Percentiles rank a stretch among this genome's conserved stretches.
phyloP scores from a whole-genome alignment of 1,284 basidiomycete genomes.

The Boletus holoroseus region DNA sequence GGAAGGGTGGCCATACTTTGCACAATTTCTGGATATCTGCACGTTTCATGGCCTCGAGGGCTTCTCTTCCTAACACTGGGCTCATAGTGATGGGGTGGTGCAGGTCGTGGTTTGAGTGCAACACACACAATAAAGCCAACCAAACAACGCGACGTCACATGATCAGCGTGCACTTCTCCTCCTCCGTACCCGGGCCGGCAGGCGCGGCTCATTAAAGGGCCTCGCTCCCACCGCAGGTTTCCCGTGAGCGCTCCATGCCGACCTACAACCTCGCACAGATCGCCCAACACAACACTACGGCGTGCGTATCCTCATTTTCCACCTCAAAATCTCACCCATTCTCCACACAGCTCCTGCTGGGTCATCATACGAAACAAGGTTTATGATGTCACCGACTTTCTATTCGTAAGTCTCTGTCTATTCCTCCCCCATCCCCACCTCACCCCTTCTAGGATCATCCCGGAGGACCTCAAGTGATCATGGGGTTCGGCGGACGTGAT shows the following conservation, averaged over 20 bases:
- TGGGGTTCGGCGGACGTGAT: slow-evolving; percentile 76
- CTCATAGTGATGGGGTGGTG: slow-evolving; percentile 37
- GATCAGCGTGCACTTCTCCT: slow-evolving; percentile 18
- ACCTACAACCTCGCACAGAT: slow-evolving; percentile 40
- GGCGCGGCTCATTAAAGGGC: background rate
- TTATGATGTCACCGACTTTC: slow-evolving; percentile 83
- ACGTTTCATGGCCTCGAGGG: slow-evolving; percentile 60
- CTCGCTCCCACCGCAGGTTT: background rate
- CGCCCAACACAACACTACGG: slow-evolving; percentile 48
- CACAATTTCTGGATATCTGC: slow-evolving; percentile 68
- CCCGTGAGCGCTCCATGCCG: slow-evolving; percentile 27
- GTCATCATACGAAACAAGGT: slow-evolving; percentile 75
- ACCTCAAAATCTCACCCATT: background rate
- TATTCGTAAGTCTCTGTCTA: slow-evolving; percentile 44
- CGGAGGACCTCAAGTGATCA: slow-evolving; percentile 71
- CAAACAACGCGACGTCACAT: slow-evolving; percentile 56
- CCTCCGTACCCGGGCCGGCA: background rate
- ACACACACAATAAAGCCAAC: slow-evolving; percentile 35
- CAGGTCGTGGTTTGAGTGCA: slow-evolving; percentile 42
- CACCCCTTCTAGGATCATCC: slow-evolving; percentile 60
- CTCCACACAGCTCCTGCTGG: slow-evolving; percentile 68
- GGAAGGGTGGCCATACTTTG: slow-evolving; percentile 46
- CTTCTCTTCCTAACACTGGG: slow-evolving; percentile 46
- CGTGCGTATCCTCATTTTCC: slow-evolving; percentile 35
- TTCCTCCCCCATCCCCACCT: background rate